phyloP scores from a whole-genome alignment of 768 basidiomycete species.

The Albatrellus ellisii region DNA sequence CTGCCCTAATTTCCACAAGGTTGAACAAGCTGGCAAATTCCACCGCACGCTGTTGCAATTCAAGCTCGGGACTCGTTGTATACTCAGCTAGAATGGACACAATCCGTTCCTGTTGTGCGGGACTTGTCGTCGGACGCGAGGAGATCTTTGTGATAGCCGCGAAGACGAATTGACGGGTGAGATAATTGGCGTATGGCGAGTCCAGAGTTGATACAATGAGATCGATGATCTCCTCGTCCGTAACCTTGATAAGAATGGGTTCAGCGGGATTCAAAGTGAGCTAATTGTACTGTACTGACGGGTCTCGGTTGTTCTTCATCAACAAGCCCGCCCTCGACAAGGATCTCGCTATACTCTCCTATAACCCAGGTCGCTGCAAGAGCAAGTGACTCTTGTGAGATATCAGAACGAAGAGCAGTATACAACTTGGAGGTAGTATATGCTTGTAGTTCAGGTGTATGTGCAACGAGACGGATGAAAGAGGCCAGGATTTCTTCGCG shows the following conservation, averaged over 20 bases:
- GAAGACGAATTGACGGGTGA: slow-evolving; percentile 86
- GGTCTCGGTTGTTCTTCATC: slow-evolving; percentile 60
- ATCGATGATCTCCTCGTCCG: slow-evolving; percentile 76
- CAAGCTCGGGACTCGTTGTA: slow-evolving; percentile 82
- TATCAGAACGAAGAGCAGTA: slow-evolving; percentile 73
- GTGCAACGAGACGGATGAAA: slow-evolving; percentile 91
- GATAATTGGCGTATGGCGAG: slow-evolving; percentile 88
- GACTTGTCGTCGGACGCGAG: slow-evolving; percentile 56
- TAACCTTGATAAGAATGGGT: slow-evolving; percentile 31
- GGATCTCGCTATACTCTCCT: slow-evolving; percentile 88
- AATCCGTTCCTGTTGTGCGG: slow-evolving; percentile 66
- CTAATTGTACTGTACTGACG: slow-evolving; percentile 40
- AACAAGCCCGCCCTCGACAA: slow-evolving; percentile 77
- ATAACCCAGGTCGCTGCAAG: slow-evolving; percentile 91
- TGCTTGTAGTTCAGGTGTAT: slow-evolving; percentile 92
- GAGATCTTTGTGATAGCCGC: slow-evolving; percentile 84
- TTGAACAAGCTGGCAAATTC: slow-evolving; percentile 85
- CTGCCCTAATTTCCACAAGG: slow-evolving; percentile 59
- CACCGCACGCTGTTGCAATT: slow-evolving; percentile 91
- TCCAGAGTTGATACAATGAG: slow-evolving; percentile 77
- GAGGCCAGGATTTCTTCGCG: slow-evolving; percentile 91
- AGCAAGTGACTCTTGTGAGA: slow-evolving; percentile 94
- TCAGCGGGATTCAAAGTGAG: background rate
- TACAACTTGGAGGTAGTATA: slow-evolving; percentile 92
- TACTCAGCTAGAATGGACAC: slow-evolving; percentile 66